Evolutionary conservation across 2,329 filamentous ascomycete genomes (phyloP), one percentile per base, ranked within the genome.

Genomic region (Parastagonospora avenae): DNA sequence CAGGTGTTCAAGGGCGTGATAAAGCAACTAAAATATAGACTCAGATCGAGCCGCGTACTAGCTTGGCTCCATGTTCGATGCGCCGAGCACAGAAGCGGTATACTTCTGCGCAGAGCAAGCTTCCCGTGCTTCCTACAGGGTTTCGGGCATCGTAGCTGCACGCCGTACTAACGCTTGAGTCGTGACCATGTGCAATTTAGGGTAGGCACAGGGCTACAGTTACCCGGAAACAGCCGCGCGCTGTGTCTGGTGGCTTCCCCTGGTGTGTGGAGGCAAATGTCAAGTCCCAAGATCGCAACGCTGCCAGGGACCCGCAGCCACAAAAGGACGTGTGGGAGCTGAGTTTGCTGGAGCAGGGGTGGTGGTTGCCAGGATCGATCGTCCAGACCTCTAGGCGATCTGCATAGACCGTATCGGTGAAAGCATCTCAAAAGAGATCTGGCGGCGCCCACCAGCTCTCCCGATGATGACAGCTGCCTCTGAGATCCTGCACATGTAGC

Each of bases 401-500:
- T 66, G 55, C 57, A 51, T 33, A 43, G 24, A 32, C 30, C 41
- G 12, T 28, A 56, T 53, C 46, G 50, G 50, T 50, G 42, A 39
- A 57, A 58, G 54, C 54, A 57, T 57, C 41, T 59, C 59, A 57
- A 55, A 24, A 57, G 50, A 65, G 67, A 69, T 71, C 66, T 70
- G 54, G 60, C 58, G 59, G 57, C 54, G 55, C 52, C 52, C 42
- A 37, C 33, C 30, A 57, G 45, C 51, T 53, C 42, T 45, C 50
- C 55, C 19, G 64, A 63, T 62, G 59, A 57, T 67, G 63, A 63
- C 63, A 62, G 55, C 55, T 59, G 50, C 61, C 50, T 59, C 54
- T 42, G 57, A 71, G 60, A 68, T 68, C 62, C 62, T 68, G 63
- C 63, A 65, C 50, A 32, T 27, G 48, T 62, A 57, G 62, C 58